Evolutionary conservation across 2,329 filamentous ascomycete species (phyloP), one percentile per base, ranked within the genome.

Genomic region (Aciculosporium take): DNA sequence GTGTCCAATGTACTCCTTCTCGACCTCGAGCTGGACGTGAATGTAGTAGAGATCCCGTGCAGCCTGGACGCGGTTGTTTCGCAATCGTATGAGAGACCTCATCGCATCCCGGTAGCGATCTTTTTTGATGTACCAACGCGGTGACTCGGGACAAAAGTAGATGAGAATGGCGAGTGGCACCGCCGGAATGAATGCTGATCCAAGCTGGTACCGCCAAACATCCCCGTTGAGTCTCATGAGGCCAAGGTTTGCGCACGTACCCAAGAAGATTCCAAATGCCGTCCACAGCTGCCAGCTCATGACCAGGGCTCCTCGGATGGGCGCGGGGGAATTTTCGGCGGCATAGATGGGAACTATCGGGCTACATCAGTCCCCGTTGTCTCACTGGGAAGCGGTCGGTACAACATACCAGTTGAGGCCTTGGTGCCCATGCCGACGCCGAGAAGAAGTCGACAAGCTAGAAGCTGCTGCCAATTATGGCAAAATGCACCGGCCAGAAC

Each of bases 221-320:
- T 62, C 51, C 2, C 42, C 32, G 15, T 53, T 55, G 10, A 63
- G 49, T 18, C 50, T 54, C 20, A 51, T 54, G 18, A 58, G 54
- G 55, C 73, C 58, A 65, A 75, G 57, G 67, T 79, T 78, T 45
- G 71, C 71, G 39, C 67, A 72, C 39, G 72, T 79, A 24, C 78
- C 78, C 13, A 76, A 59, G 49, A 76, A 69, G 47, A 78, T 77
- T 35, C 74, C 74, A 51, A 78, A 74, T 2, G 71, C 70, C 3
- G 70, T 77, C 74, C 76, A 81, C 58, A 81, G 64, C 60, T 88
- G 63, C 83, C 84, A 89, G 47, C 78, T 79, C 83, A 89, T 89
- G 47, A 88, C 82, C 15, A 91, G 66, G 7, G 80, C 82, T 48
- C 82, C 81, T 54, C 82, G 74, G 41, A 86, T 79, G 1, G 67